Evolutionary conservation across 73 alveolate species (phyloP).

Genomic region (Stentor coeruleus): DNA sequence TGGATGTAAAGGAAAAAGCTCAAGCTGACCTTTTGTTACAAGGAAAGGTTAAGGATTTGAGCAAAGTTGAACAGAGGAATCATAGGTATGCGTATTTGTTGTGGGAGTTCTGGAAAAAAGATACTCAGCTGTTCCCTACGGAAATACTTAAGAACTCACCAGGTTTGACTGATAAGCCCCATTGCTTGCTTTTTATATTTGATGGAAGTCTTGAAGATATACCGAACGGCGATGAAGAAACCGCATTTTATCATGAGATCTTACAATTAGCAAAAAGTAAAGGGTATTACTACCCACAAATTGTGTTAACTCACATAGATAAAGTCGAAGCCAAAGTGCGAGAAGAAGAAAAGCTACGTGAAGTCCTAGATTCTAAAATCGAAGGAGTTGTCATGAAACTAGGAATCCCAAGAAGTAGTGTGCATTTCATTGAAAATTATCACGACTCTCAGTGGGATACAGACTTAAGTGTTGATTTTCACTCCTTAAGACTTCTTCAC

Average conservation of each 20-base stretch:
- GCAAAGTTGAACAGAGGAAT: slow-evolving; percentile 57
- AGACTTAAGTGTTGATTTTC: slow-evolving; percentile 32
- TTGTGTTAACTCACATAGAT: slow-evolving; percentile 69
- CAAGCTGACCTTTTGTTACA: slow-evolving; percentile 65
- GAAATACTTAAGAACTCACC: slow-evolving; percentile 52
- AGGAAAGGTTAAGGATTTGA: slow-evolving; percentile 77
- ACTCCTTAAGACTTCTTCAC: slow-evolving; percentile 37
- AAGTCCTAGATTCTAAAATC: slow-evolving; percentile 56
- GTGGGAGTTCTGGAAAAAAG: slow-evolving; percentile 85
- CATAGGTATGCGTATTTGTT: slow-evolving; percentile 58
- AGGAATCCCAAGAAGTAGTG: slow-evolving; percentile 66
- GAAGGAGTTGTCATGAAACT: slow-evolving; percentile 61
- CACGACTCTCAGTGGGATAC: slow-evolving; percentile 45
- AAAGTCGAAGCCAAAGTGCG: slow-evolving; percentile 46
- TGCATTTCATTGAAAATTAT: slow-evolving; percentile 74
- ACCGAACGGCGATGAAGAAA: slow-evolving; percentile 80
- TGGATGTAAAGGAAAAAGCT: slow-evolving; percentile 71
- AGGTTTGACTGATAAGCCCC: slow-evolving; percentile 64
- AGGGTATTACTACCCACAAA: slow-evolving; percentile 82
- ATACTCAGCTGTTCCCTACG: slow-evolving; percentile 65
- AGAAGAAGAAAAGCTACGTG: slow-evolving; percentile 56
- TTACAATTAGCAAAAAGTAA: slow-evolving; percentile 63
- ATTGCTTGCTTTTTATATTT: slow-evolving; percentile 75
- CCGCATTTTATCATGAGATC: slow-evolving; percentile 72
- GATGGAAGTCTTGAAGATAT: slow-evolving; percentile 88